Evolutionary conservation across 106 monocot genomes (phyloP), one percentile per base, ranked within the genome.

Genomic region (Gastrodia elata): DNA sequence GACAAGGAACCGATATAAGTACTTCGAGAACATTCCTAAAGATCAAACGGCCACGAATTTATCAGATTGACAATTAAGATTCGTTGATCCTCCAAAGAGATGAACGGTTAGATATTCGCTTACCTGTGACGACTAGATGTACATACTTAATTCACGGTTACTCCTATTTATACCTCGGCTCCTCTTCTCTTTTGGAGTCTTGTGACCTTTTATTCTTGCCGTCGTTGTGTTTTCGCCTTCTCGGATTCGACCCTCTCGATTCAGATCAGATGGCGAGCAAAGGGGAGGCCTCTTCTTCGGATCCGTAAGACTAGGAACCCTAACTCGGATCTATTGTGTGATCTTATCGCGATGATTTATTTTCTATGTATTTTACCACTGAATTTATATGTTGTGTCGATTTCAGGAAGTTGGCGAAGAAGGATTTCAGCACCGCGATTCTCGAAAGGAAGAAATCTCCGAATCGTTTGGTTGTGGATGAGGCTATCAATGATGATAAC

Each of bases 381-480:
- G 1, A 26, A 39, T 39, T 14, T 30, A 28, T n/a, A n/a, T n/a
- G n/a, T 71, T 71, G 34, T 15, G 48, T 55, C 57, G 8, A 39
- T 40, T 71, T 58, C 40, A 36, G 68, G 48, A 33, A 33, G 13
- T 72, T 39, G 43, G 85, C 74, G 73, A 93, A 90, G 80, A 90
- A 78, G 85, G 93, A 93, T 70, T 85, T 79, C 74, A 87, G 87
- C 71, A 90, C 93, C 15, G 93, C 90, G 80, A 93, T 93, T 44
- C 74, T 93, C 33, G 93, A 93, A 76, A 68, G 93, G 75, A 93
- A 93, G 89, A 93, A 93, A 78, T 78, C 93, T 18, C 80, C 93
- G 32, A 93, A 93, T 39, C 80, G 89, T 7, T 35, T 93, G 85
- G 55, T 93, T 32, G 93, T 93, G 6, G 90, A 93, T 38, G 93